phyloP scores from a whole-genome alignment of 768 basidiomycete genomes.

The Leccinum disarticulatum region DNA sequence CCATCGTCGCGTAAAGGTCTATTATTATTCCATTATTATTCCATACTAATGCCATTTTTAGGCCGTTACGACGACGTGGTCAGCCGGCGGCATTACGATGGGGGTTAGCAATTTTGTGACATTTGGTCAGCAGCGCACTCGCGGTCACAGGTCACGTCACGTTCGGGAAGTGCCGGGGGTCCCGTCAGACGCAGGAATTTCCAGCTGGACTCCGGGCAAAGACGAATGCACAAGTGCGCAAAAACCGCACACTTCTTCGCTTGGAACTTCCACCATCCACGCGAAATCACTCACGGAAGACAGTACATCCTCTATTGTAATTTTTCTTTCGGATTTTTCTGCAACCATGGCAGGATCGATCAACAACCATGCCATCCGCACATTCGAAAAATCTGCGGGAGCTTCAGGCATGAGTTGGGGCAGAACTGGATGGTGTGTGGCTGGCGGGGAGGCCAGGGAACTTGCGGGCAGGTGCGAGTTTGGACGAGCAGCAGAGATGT shows the following conservation, averaged over 20 bases:
- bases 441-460: slow-evolving; percentile 21
- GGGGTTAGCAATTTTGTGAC: too few relatives aligned
- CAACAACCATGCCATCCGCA: not conserved
- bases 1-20: too few relatives aligned
- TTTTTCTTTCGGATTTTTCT: slow-evolving; percentile 13
- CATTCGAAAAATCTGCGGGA: not conserved
- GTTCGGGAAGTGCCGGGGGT: slow-evolving; percentile 25
- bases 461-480: slow-evolving; percentile 23
- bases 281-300: slow-evolving; percentile 12
- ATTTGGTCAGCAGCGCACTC: slow-evolving; percentile 17
- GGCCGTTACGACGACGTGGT: too few relatives aligned
- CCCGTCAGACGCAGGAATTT: slow-evolving; percentile 23
- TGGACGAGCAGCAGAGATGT: slow-evolving; percentile 21
- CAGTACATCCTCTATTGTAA: not conserved
- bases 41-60: too few relatives aligned
- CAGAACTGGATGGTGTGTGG: slow-evolving; percentile 10
- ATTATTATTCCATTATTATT: too few relatives aligned
- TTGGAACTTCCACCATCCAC: slow-evolving; percentile 34
- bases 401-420: not conserved
- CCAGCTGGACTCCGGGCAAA: slow-evolving; percentile 18
- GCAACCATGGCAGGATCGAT: not conserved
- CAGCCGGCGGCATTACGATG: too few relatives aligned
- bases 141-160: slow-evolving; percentile 28
- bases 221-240: slow-evolving; percentile 20
- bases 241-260: slow-evolving; percentile 32